Evolutionary conservation across 2,329 filamentous ascomycete species (phyloP), one percentile per base, ranked within the genome.

Genomic region (Clonostachys chloroleuca): DNA sequence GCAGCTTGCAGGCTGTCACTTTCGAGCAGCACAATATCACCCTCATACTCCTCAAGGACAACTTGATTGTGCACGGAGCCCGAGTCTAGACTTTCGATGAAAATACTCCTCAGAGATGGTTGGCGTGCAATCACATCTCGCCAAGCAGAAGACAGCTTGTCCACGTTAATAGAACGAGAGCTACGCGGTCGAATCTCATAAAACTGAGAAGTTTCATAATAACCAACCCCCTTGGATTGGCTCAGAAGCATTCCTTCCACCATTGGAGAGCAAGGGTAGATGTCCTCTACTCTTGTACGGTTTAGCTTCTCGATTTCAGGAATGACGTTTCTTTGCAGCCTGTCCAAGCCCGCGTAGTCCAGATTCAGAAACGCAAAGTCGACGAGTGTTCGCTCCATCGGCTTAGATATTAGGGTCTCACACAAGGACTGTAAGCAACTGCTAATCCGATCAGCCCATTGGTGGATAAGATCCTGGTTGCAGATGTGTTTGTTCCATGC

Each of bases 371-470:
- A 62, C 4, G 69, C 69, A 5, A 73, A 61, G 46, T 73, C 70
- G 8, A 69, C 63, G 42, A 71, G 55, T 7, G 71, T 73, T n/a
- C 71, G 57, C 42, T 69, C 65, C 6, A 65, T 65, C 0, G 61
- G 52, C 35, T 66, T 64, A 46, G 63, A 62, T 35, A 64, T 61
- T 5, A 73, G 56, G 33, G 59, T 57, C 8, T 60, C 58, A 30
- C 72, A 66, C 4, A 66, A 63, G 48, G 70, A 65, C 24, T 66
- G 60, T 1, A 75, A 57, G 5, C 69, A 59, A n/a, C 64, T 62
- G 49, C 74, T 66, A 52, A 67, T 75, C 37, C 60, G 61, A 24
- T 62, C 59, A 17, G 74, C 62, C 72, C 73, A 76, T n/a, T 60
- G 52, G 12, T 61, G 54, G 37, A 77, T 72, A 42, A 64, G 56